A percentile compares a stretch with the other conserved stretches of the same genome.
Evolutionary conservation across 257 asterid species (phyloP).

Genomic region (Plantago major): DNA sequence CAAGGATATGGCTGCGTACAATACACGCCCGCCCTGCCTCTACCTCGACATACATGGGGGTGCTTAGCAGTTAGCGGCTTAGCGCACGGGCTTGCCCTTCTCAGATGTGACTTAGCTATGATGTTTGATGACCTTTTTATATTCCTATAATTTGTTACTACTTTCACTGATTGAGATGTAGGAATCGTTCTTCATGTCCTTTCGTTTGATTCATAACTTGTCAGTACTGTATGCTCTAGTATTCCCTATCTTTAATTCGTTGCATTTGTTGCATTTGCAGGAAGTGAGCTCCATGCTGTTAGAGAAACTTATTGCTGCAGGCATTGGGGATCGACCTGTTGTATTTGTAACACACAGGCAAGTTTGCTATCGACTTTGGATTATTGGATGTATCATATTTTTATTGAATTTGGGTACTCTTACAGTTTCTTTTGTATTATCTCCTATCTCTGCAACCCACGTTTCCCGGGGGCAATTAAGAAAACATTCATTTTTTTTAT

Average conservation of each 20-base stretch:
- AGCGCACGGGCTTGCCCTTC: too few relatives aligned
- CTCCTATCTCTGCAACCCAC: neutral
- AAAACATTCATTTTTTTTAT: conserved; percentile 4
- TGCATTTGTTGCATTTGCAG: conserved; percentile 32
- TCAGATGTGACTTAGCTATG: neutral
- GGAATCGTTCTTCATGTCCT: neutral
- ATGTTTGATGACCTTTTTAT: neutral
- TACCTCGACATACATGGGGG: too few relatives aligned
- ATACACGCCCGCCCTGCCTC: too few relatives aligned
- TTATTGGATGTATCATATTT: neutral
- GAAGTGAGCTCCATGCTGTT: conserved; percentile 96
- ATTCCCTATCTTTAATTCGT: conserved; percentile 16
- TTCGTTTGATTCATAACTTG: conserved; percentile 5
- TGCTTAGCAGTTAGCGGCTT: too few relatives aligned
- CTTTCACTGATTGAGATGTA: too few relatives aligned
- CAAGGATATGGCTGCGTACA: too few relatives aligned
- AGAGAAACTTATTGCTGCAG: conserved; percentile 84
- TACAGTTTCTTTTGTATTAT: neutral
- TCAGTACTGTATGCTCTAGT: conserved; percentile 12
- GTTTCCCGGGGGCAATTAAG: neutral
- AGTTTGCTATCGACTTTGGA: conserved; percentile 22
- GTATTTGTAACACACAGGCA: conserved; percentile 92
- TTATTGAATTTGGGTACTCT: conserved; percentile 12
- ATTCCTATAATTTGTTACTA: neutral
- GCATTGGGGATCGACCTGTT: conserved; percentile 95